A percentile compares a stretch with the other conserved stretches of the same genome.
Evolutionary conservation across 129 eudicot species (phyloP).

Genomic region (Lactuca sativa): DNA sequence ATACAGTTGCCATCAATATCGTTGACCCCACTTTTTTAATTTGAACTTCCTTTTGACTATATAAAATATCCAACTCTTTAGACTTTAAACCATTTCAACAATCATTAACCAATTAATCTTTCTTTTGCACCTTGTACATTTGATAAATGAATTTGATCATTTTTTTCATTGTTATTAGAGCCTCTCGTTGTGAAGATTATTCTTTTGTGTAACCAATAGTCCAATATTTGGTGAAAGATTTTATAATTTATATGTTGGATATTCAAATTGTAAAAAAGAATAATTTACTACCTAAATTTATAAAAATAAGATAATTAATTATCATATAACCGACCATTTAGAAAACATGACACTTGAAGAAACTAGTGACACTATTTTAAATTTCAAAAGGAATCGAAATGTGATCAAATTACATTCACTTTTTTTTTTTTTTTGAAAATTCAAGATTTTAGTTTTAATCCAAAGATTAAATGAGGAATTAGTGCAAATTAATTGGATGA

Average conservation of each 20-base stretch:
- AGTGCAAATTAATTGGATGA: background rate
- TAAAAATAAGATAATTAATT: too few relatives aligned
- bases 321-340: background rate
- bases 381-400: slow-evolving; percentile 14
- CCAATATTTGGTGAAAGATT: too few relatives aligned
- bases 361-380: background rate
- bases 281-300: too few relatives aligned
- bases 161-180: too few relatives aligned
- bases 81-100: slow-evolving; percentile 13
- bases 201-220: too few relatives aligned
- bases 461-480: background rate
- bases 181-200: too few relatives aligned
- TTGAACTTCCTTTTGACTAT: slow-evolving; percentile 15
- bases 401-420: slow-evolving; percentile 22
- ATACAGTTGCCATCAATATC: slow-evolving; percentile 16
- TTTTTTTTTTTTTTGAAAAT: background rate
- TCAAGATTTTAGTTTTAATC: background rate
- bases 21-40: slow-evolving; percentile 14
- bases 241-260: too few relatives aligned
- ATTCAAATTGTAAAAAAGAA: too few relatives aligned
- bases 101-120: background rate
- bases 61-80: slow-evolving; percentile 17
- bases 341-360: background rate
- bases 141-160: too few relatives aligned
- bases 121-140: too few relatives aligned